phyloP scores from a whole-genome alignment of 2,329 filamentous ascomycete species.

The Colletotrichum filicis region DNA sequence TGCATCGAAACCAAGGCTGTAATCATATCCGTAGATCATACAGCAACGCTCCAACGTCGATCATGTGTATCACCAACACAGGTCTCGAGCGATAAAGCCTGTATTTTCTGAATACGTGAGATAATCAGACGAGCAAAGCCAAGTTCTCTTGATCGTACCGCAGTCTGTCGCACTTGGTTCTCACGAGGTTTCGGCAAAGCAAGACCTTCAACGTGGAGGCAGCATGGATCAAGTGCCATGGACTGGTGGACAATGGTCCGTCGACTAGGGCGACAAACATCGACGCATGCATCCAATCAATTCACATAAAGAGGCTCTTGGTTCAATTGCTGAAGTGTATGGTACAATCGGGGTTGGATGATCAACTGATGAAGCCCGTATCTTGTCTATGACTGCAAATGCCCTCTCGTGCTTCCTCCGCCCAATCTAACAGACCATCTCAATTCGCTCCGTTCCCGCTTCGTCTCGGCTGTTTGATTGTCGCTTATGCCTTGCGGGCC shows the following conservation, averaged over 20 bases:
- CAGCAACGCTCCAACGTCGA: background rate
- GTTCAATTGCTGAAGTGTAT: slow-evolving; percentile 34
- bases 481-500: slow-evolving; percentile 39
- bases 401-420: slow-evolving; percentile 14
- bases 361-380: slow-evolving; percentile 29
- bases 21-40: background rate
- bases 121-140: background rate
- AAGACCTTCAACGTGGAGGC: background rate
- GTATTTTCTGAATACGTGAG: background rate
- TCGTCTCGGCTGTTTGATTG: background rate
- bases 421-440: slow-evolving; percentile 10
- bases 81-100: background rate
- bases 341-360: slow-evolving; percentile 33
- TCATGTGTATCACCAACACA: background rate
- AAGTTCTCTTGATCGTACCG: background rate
- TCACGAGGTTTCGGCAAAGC: background rate
- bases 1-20: background rate
- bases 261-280: background rate
- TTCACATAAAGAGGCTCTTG: slow-evolving; percentile 4
- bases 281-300: background rate
- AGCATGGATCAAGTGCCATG: background rate
- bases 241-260: background rate
- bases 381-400: slow-evolving; percentile 29
- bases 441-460: background rate
- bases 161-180: background rate